Conservation (phyloP, 176 grass and related monocot species). For the Leersia perrieri region DNA sequence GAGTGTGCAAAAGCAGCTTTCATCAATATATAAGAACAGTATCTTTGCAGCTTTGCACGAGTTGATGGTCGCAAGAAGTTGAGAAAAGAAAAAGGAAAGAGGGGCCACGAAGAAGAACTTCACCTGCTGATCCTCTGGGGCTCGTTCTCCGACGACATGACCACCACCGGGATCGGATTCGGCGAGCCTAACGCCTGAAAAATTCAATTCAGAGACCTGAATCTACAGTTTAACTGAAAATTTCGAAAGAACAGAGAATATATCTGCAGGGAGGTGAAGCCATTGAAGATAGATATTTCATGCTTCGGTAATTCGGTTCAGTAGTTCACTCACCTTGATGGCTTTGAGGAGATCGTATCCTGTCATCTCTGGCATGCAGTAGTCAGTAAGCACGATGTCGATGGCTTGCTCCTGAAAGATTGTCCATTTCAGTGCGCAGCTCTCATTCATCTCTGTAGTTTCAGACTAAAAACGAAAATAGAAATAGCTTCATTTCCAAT, state of each 20-base stretch:
- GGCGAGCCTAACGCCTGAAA: conserved; percentile 51
- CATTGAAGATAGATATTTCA: background rate
- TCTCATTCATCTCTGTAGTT: background rate
- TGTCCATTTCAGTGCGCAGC: background rate
- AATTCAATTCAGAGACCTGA: background rate
- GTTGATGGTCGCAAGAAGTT: background rate
- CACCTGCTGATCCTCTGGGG: conserved; percentile 92
- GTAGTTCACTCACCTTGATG: conserved; percentile 76
- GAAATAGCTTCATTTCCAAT: background rate
- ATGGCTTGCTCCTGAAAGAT: conserved; percentile 54
- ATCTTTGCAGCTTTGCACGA: conserved; percentile 21
- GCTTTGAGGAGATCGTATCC: conserved; percentile 89
- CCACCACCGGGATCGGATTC: conserved; percentile 74
- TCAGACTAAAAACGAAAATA: background rate
- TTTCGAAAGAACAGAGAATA: background rate
- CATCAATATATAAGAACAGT: conserved; percentile 2
- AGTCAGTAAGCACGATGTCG: conserved; percentile 89
- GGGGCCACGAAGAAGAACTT: background rate
- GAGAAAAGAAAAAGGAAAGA: background rate
- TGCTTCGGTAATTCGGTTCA: too few species aligned
- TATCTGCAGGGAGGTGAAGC: background rate
- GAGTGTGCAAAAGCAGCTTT: conserved; percentile 28
- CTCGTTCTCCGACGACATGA: conserved; percentile 98
- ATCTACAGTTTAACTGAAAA: background rate
- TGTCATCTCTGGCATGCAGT: conserved; percentile 98